Evolutionary conservation across 31 red algal species (phyloP).

Genomic region (Asparagopsis taxiformis): DNA sequence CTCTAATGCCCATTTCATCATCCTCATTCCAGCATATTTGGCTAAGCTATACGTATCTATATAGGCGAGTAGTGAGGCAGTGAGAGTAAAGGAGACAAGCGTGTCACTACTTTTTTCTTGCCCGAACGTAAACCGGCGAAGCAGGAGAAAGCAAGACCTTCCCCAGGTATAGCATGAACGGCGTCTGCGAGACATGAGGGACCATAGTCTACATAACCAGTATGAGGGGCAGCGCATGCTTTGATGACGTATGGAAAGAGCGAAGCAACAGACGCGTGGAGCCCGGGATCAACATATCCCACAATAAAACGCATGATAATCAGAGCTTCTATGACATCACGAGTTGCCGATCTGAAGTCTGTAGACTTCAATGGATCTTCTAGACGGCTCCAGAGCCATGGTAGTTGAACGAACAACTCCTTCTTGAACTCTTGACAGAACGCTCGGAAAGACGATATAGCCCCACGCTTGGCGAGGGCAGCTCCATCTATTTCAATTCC

Average conservation of each 20-base stretch:
- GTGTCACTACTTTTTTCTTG: too few relatives aligned
- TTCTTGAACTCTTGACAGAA: constrained; percentile 62
- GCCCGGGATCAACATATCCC: background rate
- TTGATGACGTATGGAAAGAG: constrained; percentile 58
- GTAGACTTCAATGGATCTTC: constrained; percentile 9
- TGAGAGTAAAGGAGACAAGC: too few relatives aligned
- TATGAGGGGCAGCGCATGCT: constrained; percentile 46
- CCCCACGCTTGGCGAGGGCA: constrained; percentile 45
- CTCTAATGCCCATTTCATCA: too few relatives aligned
- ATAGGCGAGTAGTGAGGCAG: too few relatives aligned
- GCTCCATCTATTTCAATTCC: constrained; percentile 18
- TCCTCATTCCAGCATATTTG: too few relatives aligned
- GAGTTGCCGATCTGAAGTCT: background rate
- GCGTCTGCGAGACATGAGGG: constrained; percentile 75
- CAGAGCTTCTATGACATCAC: constrained; percentile 57
- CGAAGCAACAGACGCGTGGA: constrained; percentile 32
- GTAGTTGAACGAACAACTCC: constrained; percentile 55
- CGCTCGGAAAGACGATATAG: constrained; percentile 29
- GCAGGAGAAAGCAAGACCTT: too few relatives aligned
- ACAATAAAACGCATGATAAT: constrained; percentile 66
- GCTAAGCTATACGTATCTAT: too few relatives aligned
- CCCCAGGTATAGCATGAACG: constrained; percentile 55
- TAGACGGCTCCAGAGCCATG: constrained; percentile 73
- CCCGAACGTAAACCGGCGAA: too few relatives aligned
- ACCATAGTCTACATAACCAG: constrained; percentile 11